Evolutionary conservation across 352 stramenopile genomes (phyloP).

Genomic region (Globisporangium heterothallicum): DNA sequence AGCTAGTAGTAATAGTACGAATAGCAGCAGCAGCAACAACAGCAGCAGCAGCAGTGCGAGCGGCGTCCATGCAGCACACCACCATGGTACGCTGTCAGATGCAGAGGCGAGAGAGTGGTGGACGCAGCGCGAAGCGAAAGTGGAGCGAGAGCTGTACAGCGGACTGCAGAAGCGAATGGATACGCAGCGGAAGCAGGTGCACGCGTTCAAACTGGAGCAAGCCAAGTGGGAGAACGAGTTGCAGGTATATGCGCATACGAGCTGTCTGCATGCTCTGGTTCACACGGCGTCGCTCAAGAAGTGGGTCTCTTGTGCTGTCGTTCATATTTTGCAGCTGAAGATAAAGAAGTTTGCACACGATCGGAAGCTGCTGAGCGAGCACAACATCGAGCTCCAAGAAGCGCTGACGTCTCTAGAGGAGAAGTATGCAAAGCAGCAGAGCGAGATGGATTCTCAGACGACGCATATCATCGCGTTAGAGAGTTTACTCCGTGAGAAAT

Average conservation of each 20-base stretch:
- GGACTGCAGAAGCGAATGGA: constrained; percentile 66
- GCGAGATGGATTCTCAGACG: constrained; percentile 53
- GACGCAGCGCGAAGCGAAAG: constrained; percentile 40
- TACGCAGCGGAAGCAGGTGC: constrained; percentile 59
- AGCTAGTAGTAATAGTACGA: background rate
- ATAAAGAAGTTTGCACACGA: constrained; percentile 66
- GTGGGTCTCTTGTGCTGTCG: background rate
- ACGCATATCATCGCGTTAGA: constrained; percentile 62
- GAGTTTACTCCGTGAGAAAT: constrained; percentile 38
- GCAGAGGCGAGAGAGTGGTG: constrained; percentile 57
- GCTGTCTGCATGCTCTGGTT: too few relatives aligned
- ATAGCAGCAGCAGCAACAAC: background rate
- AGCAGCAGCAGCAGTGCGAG: background rate
- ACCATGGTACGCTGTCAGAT: constrained; percentile 11
- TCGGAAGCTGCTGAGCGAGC: constrained; percentile 70
- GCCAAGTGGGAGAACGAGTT: constrained; percentile 81
- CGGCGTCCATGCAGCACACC: background rate
- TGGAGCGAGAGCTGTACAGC: constrained; percentile 43
- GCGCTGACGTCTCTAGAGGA: constrained; percentile 45
- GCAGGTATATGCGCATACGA: too few relatives aligned
- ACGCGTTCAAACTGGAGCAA: constrained; percentile 77
- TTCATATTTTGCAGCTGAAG: constrained; percentile 1
- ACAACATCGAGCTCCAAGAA: constrained; percentile 77
- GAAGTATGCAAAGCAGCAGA: constrained; percentile 34
- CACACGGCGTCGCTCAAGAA: constrained; percentile 2